Evolutionary conservation across 495 filamentous ascomycete genomes (phyloP), one percentile per base, ranked within the genome.

Genomic region (Podospora comata): DNA sequence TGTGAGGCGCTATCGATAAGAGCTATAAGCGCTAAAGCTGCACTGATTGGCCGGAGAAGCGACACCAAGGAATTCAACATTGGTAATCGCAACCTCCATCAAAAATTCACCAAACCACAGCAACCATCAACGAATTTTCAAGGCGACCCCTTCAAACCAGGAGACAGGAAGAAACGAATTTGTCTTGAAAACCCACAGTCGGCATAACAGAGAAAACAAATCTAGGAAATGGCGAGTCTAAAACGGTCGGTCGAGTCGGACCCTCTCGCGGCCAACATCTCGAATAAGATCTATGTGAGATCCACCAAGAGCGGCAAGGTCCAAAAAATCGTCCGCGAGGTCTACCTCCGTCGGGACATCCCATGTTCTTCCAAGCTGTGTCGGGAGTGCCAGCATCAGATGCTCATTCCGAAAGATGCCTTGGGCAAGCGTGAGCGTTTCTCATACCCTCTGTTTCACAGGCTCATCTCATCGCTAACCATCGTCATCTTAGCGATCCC

Each of bases 301-400:
- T 97, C 95, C 30, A 94, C 93, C 19, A 94, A 90, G 78, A 92
- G 87, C 78, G 95, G 95, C 74, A 98, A 97, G 82, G 95, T 98
- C 67, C 93, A 97, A 80, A 99, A 99, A 82, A 94, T 99, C 77
- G 96, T 98, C 68, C 88, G 93, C 60, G 95, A 99, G 83, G 82
- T 98, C 64, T 98, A 99, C 80, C 85, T 99, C 34, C 87, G 95
- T 73, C 89, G 92, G 82, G 96, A 99, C 77, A 98, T 98, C 71
- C 95, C 95, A 39, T 99, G 95, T 81, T 99, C 96, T 18, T 98
- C 94, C 3, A 90, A 86, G 77, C 85, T 98, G 61, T 99, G 95
- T 81, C 81, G 85, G 57, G 76, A 76, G 74, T 99, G 95, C 74
- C 82, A 76, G 74, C 98, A 96, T 74, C 82, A 90, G 44, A 74